Evolutionary conservation across 768 basidiomycete genomes (phyloP).

Genomic region (Trametes coccinea): DNA sequence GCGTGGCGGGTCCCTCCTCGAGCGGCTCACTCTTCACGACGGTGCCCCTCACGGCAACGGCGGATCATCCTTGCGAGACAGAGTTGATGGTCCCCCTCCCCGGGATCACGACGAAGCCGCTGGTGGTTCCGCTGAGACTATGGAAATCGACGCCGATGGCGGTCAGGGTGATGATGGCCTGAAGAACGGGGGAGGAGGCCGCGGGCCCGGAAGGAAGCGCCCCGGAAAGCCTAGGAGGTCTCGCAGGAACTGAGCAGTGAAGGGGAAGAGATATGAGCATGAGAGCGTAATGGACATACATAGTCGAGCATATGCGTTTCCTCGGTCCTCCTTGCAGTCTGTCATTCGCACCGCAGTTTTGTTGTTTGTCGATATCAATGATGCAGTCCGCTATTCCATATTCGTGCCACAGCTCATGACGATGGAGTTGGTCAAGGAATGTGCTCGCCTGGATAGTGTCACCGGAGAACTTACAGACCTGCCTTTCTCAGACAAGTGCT

Average conservation of each 20-base stretch:
- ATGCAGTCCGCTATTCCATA: not conserved
- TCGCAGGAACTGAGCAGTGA: slow-evolving; percentile 6
- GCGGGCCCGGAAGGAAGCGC: slow-evolving; percentile 10
- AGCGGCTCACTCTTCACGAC: slow-evolving; percentile 36
- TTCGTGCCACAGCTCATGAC: too few species aligned
- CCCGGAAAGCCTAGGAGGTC: slow-evolving; percentile 6
- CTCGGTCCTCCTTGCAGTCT: slow-evolving; percentile 5
- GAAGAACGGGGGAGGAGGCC: not conserved
- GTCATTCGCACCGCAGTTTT: slow-evolving; percentile 6
- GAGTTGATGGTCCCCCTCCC: slow-evolving; percentile 38
- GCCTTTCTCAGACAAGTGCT: too few species aligned
- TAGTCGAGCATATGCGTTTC: not conserved
- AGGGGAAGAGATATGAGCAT: too few species aligned
- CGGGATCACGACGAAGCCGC: slow-evolving; percentile 19
- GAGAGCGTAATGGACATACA: not conserved
- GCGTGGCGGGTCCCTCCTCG: slow-evolving; percentile 40
- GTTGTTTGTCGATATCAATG: slow-evolving; percentile 11
- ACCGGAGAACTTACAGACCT: too few species aligned
- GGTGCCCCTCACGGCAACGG: slow-evolving; percentile 12
- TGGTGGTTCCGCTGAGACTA: not conserved
- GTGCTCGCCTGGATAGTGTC: too few species aligned
- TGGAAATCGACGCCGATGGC: slow-evolving; percentile 17
- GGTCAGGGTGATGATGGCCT: slow-evolving; percentile 1
- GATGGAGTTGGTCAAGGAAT: too few species aligned
- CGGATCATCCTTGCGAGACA: slow-evolving; percentile 36